phyloP scores from a whole-genome alignment of 164 flowering plant species.

The Taxillus chinensis region DNA sequence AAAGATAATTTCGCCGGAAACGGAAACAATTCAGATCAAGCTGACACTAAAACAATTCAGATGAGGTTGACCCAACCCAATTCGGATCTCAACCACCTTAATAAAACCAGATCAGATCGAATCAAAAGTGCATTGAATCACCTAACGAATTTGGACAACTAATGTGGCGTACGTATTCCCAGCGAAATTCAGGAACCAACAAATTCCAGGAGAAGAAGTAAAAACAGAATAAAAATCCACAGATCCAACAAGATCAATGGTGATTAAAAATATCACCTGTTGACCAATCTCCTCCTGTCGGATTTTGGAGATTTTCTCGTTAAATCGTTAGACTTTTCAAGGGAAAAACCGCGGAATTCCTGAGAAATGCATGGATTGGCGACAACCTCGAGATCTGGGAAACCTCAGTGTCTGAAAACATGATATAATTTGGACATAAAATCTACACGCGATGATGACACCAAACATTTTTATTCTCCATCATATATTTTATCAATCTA shows the following conservation, averaged over 20 bases:
- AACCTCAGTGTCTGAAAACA: neutral
- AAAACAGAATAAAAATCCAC: neutral
- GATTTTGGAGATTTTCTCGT: neutral
- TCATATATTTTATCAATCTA: neutral
- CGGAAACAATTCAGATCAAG: neutral
- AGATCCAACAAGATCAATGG: neutral
- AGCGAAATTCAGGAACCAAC: neutral
- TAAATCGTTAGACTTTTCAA: neutral
- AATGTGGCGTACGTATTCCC: neutral
- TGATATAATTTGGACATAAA: neutral
- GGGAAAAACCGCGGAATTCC: neutral
- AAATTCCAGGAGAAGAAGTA: neutral
- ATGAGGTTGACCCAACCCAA: too few species aligned
- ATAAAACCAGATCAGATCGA: neutral
- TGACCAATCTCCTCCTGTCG: neutral
- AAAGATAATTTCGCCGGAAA: neutral
- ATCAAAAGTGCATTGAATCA: too few species aligned
- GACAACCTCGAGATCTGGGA: neutral
- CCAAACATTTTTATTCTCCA: neutral
- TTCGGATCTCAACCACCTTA: slow-evolving; percentile 6
- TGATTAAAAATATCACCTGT: neutral
- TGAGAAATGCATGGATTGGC: neutral
- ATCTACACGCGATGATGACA: neutral
- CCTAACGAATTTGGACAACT: neutral
- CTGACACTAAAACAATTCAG: neutral